Evolutionary conservation across 352 stramenopile genomes (phyloP).

Genomic region (Pythium chondricola): DNA sequence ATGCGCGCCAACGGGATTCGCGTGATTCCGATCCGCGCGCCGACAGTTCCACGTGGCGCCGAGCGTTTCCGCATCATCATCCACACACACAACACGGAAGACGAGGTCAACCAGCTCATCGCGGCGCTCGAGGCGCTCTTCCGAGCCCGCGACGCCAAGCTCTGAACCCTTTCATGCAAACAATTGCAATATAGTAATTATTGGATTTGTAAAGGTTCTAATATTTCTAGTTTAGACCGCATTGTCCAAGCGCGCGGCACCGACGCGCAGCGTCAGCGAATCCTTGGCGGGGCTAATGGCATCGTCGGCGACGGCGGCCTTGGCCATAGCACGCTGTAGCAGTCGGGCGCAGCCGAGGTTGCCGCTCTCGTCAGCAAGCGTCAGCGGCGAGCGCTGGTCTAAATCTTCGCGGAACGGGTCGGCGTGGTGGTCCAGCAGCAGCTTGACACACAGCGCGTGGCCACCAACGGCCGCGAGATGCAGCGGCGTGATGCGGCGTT

Average conservation of each 20-base stretch:
- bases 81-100: conserved; percentile 90
- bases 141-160: not conserved
- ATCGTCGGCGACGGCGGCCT: conserved; percentile 45
- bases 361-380: conserved; percentile 61
- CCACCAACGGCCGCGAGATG: conserved; percentile 65
- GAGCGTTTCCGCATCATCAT: conserved; percentile 96
- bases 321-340: conserved; percentile 75
- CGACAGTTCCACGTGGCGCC: conserved; percentile 90
- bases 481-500: conserved; percentile 66
- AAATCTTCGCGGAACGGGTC: conserved; percentile 78
- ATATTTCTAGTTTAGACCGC: conserved; percentile 36
- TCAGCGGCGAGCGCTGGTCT: conserved; percentile 62
- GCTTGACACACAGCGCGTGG: conserved; percentile 73
- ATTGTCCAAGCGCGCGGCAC: conserved; percentile 54
- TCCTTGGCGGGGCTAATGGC: conserved; percentile 13
- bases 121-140: conserved; percentile 45
- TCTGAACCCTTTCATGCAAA: not conserved
- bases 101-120: conserved; percentile 79
- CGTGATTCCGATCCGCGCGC: conserved; percentile 93
- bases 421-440: conserved; percentile 72
- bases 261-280: conserved; percentile 51
- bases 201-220: not conserved
- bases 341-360: conserved; percentile 73
- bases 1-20: conserved; percentile 75
- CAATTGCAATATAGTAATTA: conserved; percentile 1